These are phyloP conservation scores for Kurtzmaniella quercitrusa DNA, from an alignment of 1,139 yeast species.

Conservation along the genomic window DNA sequence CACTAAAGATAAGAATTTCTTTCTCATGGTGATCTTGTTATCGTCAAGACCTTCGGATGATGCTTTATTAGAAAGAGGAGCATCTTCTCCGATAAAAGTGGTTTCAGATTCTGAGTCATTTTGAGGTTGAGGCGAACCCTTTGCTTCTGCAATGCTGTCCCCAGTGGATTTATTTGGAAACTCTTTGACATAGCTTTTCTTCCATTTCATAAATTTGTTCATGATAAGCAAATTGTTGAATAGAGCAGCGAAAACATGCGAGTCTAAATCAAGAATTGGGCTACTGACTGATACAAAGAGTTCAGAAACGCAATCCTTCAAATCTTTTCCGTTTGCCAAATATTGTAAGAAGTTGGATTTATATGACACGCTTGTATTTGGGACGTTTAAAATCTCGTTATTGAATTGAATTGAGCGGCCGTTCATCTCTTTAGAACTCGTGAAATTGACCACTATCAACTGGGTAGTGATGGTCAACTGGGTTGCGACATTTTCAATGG, in stretches of 20 bases:
- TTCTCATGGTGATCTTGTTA: constrained; percentile 17
- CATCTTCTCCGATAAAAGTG: constrained; percentile 5
- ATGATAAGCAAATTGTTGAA: constrained; percentile 33
- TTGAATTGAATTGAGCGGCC: constrained; percentile 12
- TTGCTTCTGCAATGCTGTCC: constrained; percentile 10
- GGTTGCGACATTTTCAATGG: constrained; percentile 48
- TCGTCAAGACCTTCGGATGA: constrained; percentile 20
- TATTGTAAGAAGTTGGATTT: constrained; percentile 50
- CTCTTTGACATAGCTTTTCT: constrained; percentile 10
- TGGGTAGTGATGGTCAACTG: constrained; percentile 46
- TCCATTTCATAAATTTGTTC: constrained; percentile 28
- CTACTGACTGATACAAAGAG: constrained; percentile 43
- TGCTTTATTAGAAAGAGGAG: constrained; percentile 13
- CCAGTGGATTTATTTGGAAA: constrained; percentile 5
- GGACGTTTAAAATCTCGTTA: constrained; percentile 48
- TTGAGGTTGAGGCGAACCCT: constrained; percentile 13
- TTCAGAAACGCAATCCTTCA: constrained; percentile 36
- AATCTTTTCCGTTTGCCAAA: constrained; percentile 31
- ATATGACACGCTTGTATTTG: constrained; percentile 49
- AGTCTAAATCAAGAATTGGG: constrained; percentile 47
- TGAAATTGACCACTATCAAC: constrained; percentile 31
- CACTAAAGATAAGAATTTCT: constrained; percentile 20
- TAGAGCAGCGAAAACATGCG: constrained; percentile 38
- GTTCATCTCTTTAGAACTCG: constrained; percentile 7
- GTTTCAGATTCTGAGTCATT: constrained; percentile 7